Conservation (phyloP, 2,329 filamentous ascomycete species). For the Elsinoe australis region DNA sequence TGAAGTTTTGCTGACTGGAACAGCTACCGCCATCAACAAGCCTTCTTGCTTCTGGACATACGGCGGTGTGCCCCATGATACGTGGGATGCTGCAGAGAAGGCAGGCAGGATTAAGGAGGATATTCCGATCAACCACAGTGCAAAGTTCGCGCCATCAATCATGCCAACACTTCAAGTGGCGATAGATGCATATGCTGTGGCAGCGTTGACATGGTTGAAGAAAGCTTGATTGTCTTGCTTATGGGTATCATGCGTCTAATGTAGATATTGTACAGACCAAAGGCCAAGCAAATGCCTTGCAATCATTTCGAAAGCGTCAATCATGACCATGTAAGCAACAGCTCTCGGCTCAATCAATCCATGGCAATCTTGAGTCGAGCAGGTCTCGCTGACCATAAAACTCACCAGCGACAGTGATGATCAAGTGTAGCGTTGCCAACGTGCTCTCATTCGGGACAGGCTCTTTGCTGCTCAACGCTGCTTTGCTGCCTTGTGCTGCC, state of each 20-base stretch:
- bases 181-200: constrained; percentile 34
- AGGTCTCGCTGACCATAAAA: constrained; percentile 84
- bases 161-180: constrained; percentile 51
- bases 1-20: constrained; percentile 6
- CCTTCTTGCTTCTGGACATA: constrained; percentile 50
- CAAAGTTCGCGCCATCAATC: constrained; percentile 52
- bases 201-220: constrained; percentile 30
- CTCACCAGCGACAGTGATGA: constrained; percentile 78
- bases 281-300: too few relatives aligned
- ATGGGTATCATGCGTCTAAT: not conserved
- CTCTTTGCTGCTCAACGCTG: too few relatives aligned
- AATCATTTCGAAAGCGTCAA: too few relatives aligned
- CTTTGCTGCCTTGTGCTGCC: too few relatives aligned
- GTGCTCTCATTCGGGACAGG: constrained; percentile 28
- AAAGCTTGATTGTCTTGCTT: constrained; percentile 20
- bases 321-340: too few relatives aligned
- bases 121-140: constrained; percentile 53
- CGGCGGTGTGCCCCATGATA: constrained; percentile 44
- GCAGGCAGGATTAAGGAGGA: constrained; percentile 40
- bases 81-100: constrained; percentile 44
- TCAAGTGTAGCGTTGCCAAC: constrained; percentile 79
- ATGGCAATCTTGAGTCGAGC: constrained; percentile 55
- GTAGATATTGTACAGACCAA: constrained; percentile 5
- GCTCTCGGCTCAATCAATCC: constrained; percentile 19
- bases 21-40: constrained; percentile 38